phyloP scores from a whole-genome alignment of 2,329 filamentous ascomycete species.

The Dothistroma pini region DNA sequence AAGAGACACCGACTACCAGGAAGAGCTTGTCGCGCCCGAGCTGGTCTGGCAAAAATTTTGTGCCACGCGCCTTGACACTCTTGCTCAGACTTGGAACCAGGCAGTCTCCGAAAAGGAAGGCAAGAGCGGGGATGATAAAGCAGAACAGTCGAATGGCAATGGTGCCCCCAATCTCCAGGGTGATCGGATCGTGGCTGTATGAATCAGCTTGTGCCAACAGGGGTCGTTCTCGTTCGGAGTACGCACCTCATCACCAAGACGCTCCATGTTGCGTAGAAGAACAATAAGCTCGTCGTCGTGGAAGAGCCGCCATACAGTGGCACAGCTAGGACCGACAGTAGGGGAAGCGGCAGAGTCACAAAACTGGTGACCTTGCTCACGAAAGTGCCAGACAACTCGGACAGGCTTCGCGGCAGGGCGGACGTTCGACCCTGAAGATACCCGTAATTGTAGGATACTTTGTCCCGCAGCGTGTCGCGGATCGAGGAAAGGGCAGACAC shows the following conservation, averaged over 20 bases:
- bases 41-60: slow-evolving; percentile 46
- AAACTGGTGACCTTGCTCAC: slow-evolving; percentile 31
- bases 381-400: slow-evolving; percentile 22
- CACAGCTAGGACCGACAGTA: slow-evolving; percentile 64
- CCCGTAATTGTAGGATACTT: slow-evolving; percentile 27
- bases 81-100: slow-evolving; percentile 65
- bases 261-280: slow-evolving; percentile 89
- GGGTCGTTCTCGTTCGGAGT: background rate
- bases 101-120: slow-evolving; percentile 71
- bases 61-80: slow-evolving; percentile 64
- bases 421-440: slow-evolving; percentile 32
- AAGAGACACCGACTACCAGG: slow-evolving; percentile 51
- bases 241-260: slow-evolving; percentile 61
- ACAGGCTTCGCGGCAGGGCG: slow-evolving; percentile 24
- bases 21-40: slow-evolving; percentile 43
- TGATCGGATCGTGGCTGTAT: slow-evolving; percentile 65
- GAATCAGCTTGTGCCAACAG: slow-evolving; percentile 5
- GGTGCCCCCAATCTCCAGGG: slow-evolving; percentile 70
- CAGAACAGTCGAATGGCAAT: slow-evolving; percentile 64
- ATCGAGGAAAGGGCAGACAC: slow-evolving; percentile 14
- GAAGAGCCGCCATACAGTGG: slow-evolving; percentile 71
- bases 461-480: slow-evolving; percentile 27
- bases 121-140: slow-evolving; percentile 67
- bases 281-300: slow-evolving; percentile 77
- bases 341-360: slow-evolving; percentile 37